Evolutionary conservation across 2,329 filamentous ascomycete species (phyloP).

Genomic region (Plenodomus tracheiphilus): DNA sequence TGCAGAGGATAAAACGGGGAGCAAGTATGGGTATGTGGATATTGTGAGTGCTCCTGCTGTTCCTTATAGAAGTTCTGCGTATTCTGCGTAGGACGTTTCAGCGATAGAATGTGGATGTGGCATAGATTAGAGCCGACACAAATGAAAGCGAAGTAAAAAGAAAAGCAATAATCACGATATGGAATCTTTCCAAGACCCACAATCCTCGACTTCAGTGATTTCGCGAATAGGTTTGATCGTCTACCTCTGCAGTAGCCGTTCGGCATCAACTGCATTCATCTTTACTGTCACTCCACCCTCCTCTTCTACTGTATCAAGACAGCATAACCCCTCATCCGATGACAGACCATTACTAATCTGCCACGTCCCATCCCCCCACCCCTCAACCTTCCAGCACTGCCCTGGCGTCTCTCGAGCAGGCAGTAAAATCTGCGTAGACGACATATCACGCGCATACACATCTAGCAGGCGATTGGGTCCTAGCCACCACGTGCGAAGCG

Average conservation of each 20-base stretch:
- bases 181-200: too few species aligned
- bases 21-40: constrained; percentile 53
- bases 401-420: constrained; percentile 8
- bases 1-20: constrained; percentile 43
- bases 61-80: constrained; percentile 40
- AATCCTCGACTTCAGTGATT: too few species aligned
- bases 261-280: constrained; percentile 16
- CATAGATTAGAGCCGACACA: neutral
- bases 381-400: constrained; percentile 22
- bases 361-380: constrained; percentile 28
- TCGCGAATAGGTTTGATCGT: constrained; percentile 19
- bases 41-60: constrained; percentile 41
- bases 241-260: constrained; percentile 25
- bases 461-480: constrained; percentile 20
- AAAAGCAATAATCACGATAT: neutral
- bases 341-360: constrained; percentile 21
- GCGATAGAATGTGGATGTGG: neutral
- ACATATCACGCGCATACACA: constrained; percentile 20
- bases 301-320: constrained; percentile 23
- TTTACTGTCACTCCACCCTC: constrained; percentile 15
- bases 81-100: constrained; percentile 1
- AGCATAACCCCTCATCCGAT: constrained; percentile 12
- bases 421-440: constrained; percentile 16
- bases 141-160: too few species aligned
- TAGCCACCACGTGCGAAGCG: constrained; percentile 24